A percentile compares a stretch with the other conserved stretches of the same genome.
These are phyloP conservation scores for Boletus rubescentipes DNA, from an alignment of 768 basidiomycete genomes.

Conservation along the genomic window DNA sequence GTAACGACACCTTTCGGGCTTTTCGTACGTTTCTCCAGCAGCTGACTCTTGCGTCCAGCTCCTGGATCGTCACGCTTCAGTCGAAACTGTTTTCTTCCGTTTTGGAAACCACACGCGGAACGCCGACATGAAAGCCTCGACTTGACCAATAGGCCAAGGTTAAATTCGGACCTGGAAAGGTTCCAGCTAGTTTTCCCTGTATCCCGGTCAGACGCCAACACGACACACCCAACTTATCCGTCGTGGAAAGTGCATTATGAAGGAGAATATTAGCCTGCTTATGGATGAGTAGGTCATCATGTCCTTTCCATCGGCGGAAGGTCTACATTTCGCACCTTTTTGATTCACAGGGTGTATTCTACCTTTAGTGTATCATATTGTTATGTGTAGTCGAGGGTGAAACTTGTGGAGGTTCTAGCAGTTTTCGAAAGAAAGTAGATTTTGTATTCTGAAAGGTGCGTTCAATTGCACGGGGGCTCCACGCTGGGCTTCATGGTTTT, in stretches of 20 bases:
- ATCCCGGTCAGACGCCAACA: background rate
- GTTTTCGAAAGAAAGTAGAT: too few species aligned
- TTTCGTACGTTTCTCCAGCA: background rate
- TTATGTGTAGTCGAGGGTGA: background rate
- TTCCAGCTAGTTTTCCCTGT: background rate
- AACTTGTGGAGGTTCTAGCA: too few species aligned
- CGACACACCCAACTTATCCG: background rate
- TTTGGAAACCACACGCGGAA: background rate
- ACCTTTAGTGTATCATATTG: background rate
- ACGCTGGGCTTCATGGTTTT: too few species aligned
- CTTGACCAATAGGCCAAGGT: background rate
- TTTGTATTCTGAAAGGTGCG: too few species aligned
- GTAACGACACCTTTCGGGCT: background rate
- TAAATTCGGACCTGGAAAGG: background rate
- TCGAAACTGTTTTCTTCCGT: background rate
- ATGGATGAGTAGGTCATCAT: background rate
- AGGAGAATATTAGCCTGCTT: background rate
- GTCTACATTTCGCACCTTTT: background rate
- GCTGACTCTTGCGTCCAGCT: background rate
- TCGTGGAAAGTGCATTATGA: background rate
- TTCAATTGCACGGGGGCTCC: too few species aligned
- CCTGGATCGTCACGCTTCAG: background rate
- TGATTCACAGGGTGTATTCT: background rate
- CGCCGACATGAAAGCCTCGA: background rate
- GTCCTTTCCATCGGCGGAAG: background rate